Conservation (phyloP, 139 green algal species). For the Volvox africanus region DNA sequence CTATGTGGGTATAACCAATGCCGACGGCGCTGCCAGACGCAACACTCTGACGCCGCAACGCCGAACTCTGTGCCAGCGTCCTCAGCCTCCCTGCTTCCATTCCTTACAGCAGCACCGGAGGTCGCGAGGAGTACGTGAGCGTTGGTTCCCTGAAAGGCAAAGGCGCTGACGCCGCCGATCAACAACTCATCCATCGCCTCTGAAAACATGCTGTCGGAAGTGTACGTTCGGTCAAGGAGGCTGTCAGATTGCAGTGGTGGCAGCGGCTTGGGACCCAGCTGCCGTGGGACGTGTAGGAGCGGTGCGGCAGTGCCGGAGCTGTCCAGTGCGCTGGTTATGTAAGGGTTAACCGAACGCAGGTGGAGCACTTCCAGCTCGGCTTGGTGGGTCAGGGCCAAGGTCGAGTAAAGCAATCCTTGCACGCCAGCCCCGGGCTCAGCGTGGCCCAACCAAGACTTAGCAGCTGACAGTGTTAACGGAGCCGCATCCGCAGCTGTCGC, state of each 20-base stretch:
- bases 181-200: neutral
- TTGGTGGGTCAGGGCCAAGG: slow-evolving; percentile 34
- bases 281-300: slow-evolving; percentile 12
- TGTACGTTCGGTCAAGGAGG: neutral
- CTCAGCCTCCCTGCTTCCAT: neutral
- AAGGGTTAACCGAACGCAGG: slow-evolving; percentile 69
- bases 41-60: neutral
- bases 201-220: neutral
- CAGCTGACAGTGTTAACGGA: slow-evolving; percentile 46
- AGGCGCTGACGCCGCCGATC: slow-evolving; percentile 75
- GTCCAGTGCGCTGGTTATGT: slow-evolving; percentile 59
- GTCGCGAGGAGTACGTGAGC: slow-evolving; percentile 60
- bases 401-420: slow-evolving; percentile 57
- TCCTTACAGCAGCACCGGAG: too few species aligned
- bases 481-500: slow-evolving; percentile 55
- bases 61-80: too few species aligned
- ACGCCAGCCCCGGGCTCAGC: slow-evolving; percentile 75
- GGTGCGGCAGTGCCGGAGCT: neutral
- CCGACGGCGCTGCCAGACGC: slow-evolving; percentile 25
- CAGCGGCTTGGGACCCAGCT: slow-evolving; percentile 35
- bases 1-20: slow-evolving; percentile 43
- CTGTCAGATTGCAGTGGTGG: too few species aligned
- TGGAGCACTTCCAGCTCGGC: slow-evolving; percentile 54
- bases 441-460: slow-evolving; percentile 68
- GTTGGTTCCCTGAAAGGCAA: slow-evolving; percentile 88